A percentile compares a stretch with the other conserved stretches of the same genome.
phyloP scores from a whole-genome alignment of 176 grass and related monocot species.

The Puya raimondii region DNA sequence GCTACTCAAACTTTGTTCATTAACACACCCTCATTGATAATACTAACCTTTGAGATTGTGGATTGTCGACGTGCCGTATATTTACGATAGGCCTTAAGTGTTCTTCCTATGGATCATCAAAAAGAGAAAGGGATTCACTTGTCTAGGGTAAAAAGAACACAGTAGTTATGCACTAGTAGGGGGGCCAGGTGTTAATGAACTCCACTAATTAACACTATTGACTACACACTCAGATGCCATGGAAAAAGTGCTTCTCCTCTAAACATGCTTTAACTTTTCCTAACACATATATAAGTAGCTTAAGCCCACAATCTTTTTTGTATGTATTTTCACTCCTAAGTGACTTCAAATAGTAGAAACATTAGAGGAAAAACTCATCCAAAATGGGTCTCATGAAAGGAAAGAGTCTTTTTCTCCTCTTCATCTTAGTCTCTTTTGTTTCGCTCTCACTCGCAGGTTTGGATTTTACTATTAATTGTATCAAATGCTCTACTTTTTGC shows the following conservation, averaged over 20 bases:
- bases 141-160: no score
- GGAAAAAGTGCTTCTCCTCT: conserved; percentile 25
- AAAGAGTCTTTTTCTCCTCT: conserved; percentile 21
- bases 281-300: conserved; percentile 14
- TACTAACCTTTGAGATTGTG: no score
- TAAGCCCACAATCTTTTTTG: no score
- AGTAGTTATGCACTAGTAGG: no score
- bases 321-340: background rate
- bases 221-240: conserved; percentile 37
- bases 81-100: no score
- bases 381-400: conserved; percentile 19
- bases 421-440: conserved; percentile 29
- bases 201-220: conserved; percentile 36
- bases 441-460: conserved; percentile 37
- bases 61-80: no score
- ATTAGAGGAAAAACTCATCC: background rate
- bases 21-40: no score
- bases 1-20: no score
- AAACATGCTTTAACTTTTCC: conserved; percentile 27
- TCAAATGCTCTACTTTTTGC: background rate
- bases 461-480: conserved; percentile 2
- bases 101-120: no score
- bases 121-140: no score
- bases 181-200: no score
- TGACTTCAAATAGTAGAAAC: conserved; percentile 7